Conservation (phyloP, 225 moss, liverwort and hornwort species). For the Asterella californica region DNA sequence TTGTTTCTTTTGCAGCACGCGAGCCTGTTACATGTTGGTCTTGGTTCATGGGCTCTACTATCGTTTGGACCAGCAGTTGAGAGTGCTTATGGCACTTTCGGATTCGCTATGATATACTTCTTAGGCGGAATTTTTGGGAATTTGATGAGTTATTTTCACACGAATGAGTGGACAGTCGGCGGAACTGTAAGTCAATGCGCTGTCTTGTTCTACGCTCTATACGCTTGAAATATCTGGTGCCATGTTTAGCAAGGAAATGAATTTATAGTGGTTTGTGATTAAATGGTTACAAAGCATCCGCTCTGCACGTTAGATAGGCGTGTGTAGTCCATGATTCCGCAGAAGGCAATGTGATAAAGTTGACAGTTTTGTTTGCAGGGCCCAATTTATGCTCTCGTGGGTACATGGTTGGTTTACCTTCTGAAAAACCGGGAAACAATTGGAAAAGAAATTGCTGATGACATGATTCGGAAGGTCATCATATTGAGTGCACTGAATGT, state of each 20-base stretch:
- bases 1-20: conserved; percentile 58
- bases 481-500: conserved; percentile 77
- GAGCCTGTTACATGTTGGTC: conserved; percentile 73
- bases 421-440: conserved; percentile 86
- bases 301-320: not conserved
- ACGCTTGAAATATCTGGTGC: not conserved
- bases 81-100: conserved; percentile 84
- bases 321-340: not conserved
- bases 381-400: conserved; percentile 94
- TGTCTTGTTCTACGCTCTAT: not conserved
- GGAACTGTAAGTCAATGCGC: conserved; percentile 64
- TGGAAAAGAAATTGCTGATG: conserved; percentile 82
- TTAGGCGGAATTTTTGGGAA: conserved; percentile 85
- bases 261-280: not conserved
- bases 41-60: conserved; percentile 94
- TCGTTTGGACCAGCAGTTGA: conserved; percentile 95
- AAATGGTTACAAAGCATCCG: not conserved
- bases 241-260: not conserved
- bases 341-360: not conserved
- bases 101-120: conserved; percentile 86
- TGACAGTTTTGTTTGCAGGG: conserved; percentile 47
- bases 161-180: conserved; percentile 88
- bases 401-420: conserved; percentile 91
- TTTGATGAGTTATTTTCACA: conserved; percentile 85
- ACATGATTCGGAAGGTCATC: conserved; percentile 90